Conservation (phyloP, 805 yeast genomes). For the Saccharomycopsis synnaedendra region DNA sequence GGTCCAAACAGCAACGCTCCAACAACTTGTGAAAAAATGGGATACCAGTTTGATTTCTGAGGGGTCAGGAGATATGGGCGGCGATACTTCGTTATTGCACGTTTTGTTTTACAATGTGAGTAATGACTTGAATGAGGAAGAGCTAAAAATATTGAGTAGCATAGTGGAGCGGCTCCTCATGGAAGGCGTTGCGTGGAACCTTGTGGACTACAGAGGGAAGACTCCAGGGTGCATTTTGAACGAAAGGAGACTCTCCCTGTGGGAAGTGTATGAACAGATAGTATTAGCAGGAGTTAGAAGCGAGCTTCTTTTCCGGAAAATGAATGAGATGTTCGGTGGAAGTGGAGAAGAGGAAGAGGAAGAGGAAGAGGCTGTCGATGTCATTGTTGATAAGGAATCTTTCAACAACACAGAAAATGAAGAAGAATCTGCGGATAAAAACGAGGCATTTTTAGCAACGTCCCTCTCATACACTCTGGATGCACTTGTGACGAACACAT, state of each 20-base stretch:
- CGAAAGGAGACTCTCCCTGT: conserved; percentile 33
- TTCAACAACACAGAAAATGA: conserved; percentile 12
- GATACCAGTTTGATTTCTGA: not conserved
- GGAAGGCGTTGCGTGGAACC: conserved; percentile 90
- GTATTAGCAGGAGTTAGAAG: conserved; percentile 89
- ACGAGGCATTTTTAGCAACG: conserved; percentile 51
- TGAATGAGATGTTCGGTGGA: conserved; percentile 22
- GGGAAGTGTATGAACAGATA: conserved; percentile 34
- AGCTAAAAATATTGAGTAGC: not conserved
- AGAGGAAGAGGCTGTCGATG: conserved; percentile 16
- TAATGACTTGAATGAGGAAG: not conserved
- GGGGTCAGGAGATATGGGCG: conserved; percentile 18
- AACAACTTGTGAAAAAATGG: not conserved
- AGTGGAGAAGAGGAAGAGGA: conserved; percentile 10
- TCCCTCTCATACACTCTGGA: conserved; percentile 55
- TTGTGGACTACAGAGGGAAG: conserved; percentile 55
- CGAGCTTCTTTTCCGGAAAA: conserved; percentile 63
- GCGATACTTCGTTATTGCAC: conserved; percentile 76
- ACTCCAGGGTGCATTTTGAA: conserved; percentile 80
- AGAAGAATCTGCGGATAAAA: conserved; percentile 51
- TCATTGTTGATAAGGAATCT: conserved; percentile 17
- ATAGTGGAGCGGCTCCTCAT: conserved; percentile 62
- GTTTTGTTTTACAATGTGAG: conserved; percentile 45
- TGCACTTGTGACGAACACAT: conserved; percentile 60
- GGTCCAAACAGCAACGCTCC: too few species aligned